phyloP scores from a whole-genome alignment of 345 rosid genomes.

The Eucalyptus viminalis region DNA sequence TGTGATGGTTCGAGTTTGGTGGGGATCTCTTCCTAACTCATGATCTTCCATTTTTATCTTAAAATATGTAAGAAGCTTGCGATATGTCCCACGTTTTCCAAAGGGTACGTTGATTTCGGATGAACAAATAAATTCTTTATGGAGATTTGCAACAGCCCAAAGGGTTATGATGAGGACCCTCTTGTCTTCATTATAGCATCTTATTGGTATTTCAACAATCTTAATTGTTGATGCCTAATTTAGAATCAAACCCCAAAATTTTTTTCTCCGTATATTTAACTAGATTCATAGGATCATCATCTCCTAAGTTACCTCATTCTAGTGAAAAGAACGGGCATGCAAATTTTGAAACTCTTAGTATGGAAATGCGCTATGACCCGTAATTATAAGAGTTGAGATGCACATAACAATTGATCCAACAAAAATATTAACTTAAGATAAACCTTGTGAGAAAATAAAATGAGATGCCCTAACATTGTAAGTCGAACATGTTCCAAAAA shows the following conservation, averaged over 20 bases:
- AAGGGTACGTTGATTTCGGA: background rate
- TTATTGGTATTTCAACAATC: background rate
- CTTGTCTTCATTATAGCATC: background rate
- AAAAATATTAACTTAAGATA: background rate
- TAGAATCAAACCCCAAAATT: background rate
- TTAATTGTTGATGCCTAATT: background rate
- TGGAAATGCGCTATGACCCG: background rate
- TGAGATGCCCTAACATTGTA: background rate
- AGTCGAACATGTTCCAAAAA: background rate
- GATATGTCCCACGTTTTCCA: background rate
- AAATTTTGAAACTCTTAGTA: background rate
- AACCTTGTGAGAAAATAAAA: background rate
- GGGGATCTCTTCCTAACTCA: background rate
- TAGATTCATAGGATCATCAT: background rate
- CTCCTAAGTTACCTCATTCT: background rate
- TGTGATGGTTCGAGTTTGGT: background rate
- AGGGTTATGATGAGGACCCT: background rate
- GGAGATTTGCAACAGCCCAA: background rate
- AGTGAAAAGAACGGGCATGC: background rate
- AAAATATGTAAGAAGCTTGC: background rate
- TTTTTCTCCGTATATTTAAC: background rate
- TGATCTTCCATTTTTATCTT: background rate
- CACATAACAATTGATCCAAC: background rate
- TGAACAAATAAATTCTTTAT: background rate
- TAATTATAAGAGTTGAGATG: background rate